Conservation (phyloP, 768 basidiomycete genomes). For the Amanita polypyramis region DNA sequence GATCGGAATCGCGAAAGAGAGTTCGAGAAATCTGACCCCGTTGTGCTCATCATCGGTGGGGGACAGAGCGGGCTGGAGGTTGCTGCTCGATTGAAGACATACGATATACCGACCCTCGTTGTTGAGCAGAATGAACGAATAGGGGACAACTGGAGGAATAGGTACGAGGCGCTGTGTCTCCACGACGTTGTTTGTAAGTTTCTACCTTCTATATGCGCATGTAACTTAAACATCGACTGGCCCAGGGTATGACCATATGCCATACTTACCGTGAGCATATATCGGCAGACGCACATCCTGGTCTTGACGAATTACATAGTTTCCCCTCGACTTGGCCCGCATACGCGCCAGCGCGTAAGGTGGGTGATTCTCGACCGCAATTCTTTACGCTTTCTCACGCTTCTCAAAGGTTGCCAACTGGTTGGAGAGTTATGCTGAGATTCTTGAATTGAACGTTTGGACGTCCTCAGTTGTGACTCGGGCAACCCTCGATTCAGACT, state of each 20-base stretch:
- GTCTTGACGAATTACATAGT: conserved; percentile 15
- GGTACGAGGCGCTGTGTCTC: conserved; percentile 48
- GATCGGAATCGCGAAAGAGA: conserved; percentile 27
- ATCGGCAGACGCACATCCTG: not conserved
- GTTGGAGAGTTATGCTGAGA: conserved; percentile 50
- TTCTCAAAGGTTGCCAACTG: conserved; percentile 46
- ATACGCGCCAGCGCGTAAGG: conserved; percentile 40
- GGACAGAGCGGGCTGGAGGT: conserved; percentile 48
- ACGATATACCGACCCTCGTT: conserved; percentile 38
- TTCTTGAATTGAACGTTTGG: conserved; percentile 57
- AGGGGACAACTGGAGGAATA: conserved; percentile 50
- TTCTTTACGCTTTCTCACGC: not conserved
- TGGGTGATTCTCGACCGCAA: conserved; percentile 8
- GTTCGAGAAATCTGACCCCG: conserved; percentile 37
- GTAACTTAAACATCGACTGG: not conserved
- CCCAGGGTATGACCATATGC: conserved; percentile 42
- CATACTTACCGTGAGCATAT: conserved; percentile 36
- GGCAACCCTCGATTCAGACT: conserved; percentile 25
- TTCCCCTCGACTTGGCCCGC: conserved; percentile 50
- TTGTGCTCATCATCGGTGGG: conserved; percentile 43
- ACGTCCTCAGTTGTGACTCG: conserved; percentile 34
- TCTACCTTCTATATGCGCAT: not conserved
- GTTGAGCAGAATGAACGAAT: conserved; percentile 42
- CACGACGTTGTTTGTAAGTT: conserved; percentile 39
- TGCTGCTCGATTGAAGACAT: conserved; percentile 42